Conservation (phyloP, 2,329 filamentous ascomycete genomes). For the Fonsecaea pedrosoi region DNA sequence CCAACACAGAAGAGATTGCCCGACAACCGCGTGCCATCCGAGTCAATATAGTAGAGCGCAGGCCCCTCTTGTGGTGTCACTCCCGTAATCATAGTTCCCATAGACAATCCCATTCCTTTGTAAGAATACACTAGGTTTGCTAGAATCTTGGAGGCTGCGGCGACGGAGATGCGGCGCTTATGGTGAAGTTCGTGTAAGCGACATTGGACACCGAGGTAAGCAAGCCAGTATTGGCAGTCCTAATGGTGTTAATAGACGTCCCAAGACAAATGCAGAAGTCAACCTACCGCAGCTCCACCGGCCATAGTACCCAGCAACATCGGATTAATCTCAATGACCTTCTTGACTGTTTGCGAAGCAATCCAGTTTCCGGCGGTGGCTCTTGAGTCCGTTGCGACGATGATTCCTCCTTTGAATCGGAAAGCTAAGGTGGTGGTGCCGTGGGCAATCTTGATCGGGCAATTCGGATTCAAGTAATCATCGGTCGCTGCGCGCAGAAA, state of each 20-base stretch:
- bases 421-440: slow-evolving; percentile 98
- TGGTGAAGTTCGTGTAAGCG: slow-evolving; percentile 98
- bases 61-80: slow-evolving; percentile 95
- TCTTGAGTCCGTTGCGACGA: slow-evolving; percentile 96
- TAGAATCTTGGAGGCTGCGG: slow-evolving; percentile 96
- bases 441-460: slow-evolving; percentile 99
- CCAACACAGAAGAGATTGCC: slow-evolving; percentile 99
- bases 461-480: slow-evolving; percentile 94
- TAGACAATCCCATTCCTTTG: slow-evolving; percentile 98
- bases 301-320: slow-evolving; percentile 96
- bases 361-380: slow-evolving; percentile 99
- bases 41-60: slow-evolving; percentile 98
- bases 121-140: slow-evolving; percentile 98
- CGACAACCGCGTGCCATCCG: slow-evolving; percentile 87
- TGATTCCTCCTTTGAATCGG: slow-evolving; percentile 97
- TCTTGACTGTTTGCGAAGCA: slow-evolving; percentile 99
- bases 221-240: slow-evolving; percentile 99
- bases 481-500: slow-evolving; percentile 98
- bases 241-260: slow-evolving; percentile 45
- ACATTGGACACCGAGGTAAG: slow-evolving; percentile 98
- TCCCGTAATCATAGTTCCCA: slow-evolving; percentile 99
- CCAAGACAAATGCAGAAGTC: background rate
- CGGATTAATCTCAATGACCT: slow-evolving; percentile 98
- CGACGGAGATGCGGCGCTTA: slow-evolving; percentile 97
- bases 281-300: slow-evolving; percentile 83